Evolutionary conservation across 2,329 filamentous ascomycete species (phyloP).

Genomic region (Niveomyces coronatus): DNA sequence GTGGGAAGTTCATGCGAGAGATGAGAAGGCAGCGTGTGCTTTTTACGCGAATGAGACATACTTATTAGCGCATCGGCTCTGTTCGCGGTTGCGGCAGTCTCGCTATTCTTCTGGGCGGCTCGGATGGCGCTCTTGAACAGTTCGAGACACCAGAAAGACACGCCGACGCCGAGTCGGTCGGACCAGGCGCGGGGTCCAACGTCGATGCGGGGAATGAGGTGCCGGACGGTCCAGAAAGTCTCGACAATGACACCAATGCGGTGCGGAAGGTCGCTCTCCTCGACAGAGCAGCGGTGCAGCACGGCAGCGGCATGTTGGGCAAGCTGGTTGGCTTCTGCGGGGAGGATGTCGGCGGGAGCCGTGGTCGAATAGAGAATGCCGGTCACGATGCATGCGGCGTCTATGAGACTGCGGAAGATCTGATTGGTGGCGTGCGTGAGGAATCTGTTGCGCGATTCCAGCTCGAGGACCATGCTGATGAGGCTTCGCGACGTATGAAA

Average conservation of each 20-base stretch:
- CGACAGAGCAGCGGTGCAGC: constrained; percentile 32
- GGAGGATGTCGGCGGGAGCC: constrained; percentile 20
- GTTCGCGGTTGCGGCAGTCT: constrained; percentile 16
- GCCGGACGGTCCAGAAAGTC: constrained; percentile 35
- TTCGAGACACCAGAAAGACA: constrained; percentile 39
- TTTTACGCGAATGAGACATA: constrained; percentile 16
- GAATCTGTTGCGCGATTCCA: constrained; percentile 30
- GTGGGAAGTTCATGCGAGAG: too few species aligned
- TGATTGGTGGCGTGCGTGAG: constrained; percentile 39
- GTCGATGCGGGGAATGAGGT: constrained; percentile 27
- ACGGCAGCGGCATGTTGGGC: constrained; percentile 24
- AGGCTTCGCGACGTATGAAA: constrained; percentile 38
- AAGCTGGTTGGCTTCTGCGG: constrained; percentile 20
- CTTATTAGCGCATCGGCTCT: constrained; percentile 21
- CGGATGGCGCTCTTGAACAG: constrained; percentile 35
- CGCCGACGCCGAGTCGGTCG: constrained; percentile 36
- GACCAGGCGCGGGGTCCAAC: constrained; percentile 31
- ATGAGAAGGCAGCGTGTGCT: not conserved
- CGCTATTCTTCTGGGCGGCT: constrained; percentile 23
- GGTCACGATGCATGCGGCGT: constrained; percentile 35
- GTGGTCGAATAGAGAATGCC: constrained; percentile 35
- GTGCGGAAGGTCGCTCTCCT: constrained; percentile 38
- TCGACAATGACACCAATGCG: constrained; percentile 37
- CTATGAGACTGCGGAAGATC: constrained; percentile 36
- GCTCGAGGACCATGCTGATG: constrained; percentile 30